phyloP scores from a whole-genome alignment of 495 filamentous ascomycete species.

The Staphylotrichum longicolle region DNA sequence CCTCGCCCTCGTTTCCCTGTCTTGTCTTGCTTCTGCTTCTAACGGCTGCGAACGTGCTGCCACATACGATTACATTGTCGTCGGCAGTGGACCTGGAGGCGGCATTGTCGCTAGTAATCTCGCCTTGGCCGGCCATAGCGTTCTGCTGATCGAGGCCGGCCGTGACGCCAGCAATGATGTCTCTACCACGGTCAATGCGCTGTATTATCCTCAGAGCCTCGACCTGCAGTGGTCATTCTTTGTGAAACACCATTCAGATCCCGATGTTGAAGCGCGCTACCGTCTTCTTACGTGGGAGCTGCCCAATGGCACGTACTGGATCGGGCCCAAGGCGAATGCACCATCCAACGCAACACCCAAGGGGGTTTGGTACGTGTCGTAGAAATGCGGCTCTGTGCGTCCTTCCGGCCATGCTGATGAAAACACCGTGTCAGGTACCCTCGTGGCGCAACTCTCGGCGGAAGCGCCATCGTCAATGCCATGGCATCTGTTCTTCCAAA shows the following conservation, averaged over 20 bases:
- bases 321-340: constrained; percentile 33
- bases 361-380: constrained; percentile 33
- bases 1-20: constrained; percentile 16
- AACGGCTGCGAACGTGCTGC: not conserved
- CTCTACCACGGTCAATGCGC: constrained; percentile 34
- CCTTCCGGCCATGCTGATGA: not conserved
- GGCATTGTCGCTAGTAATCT: constrained; percentile 60
- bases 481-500: constrained; percentile 36
- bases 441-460: constrained; percentile 44
- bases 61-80: constrained; percentile 62
- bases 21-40: constrained; percentile 4
- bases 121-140: constrained; percentile 55
- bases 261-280: not conserved
- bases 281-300: constrained; percentile 20
- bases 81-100: constrained; percentile 64
- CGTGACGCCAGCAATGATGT: constrained; percentile 53
- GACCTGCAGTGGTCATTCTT: constrained; percentile 49
- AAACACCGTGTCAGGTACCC: constrained; percentile 31
- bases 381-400: not conserved
- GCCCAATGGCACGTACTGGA: constrained; percentile 41
- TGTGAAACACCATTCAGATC: constrained; percentile 42
- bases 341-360: constrained; percentile 37
- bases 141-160: constrained; percentile 63
- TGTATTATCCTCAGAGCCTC: constrained; percentile 38
- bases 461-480: constrained; percentile 45